Percentiles rank a stretch among this genome's conserved stretches.
Conservation (phyloP, 805 yeast genomes). For the Ogataea thermomethanolica region DNA sequence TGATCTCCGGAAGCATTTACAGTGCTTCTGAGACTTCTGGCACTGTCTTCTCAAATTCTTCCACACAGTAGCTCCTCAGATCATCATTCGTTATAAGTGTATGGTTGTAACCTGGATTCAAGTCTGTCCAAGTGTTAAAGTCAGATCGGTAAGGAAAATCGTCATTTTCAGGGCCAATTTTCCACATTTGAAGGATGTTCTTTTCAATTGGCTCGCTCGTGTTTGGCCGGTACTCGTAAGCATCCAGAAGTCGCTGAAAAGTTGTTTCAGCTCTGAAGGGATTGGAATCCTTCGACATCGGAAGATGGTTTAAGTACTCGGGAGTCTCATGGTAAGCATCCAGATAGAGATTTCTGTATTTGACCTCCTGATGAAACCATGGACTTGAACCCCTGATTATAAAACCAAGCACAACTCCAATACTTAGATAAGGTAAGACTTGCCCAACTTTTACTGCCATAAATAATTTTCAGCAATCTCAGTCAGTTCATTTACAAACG, state of each 20-base stretch:
- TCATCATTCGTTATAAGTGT: slow-evolving; percentile 11
- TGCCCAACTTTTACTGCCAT: no score
- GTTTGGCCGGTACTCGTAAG: slow-evolving; percentile 8
- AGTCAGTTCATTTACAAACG: no score
- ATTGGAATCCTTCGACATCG: slow-evolving; percentile 12
- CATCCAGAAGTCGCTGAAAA: slow-evolving; percentile 7
- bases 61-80: slow-evolving; percentile 5
- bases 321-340: slow-evolving; percentile 8
- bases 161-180: slow-evolving; percentile 9
- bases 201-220: slow-evolving; percentile 14
- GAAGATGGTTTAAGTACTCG: slow-evolving; percentile 8
- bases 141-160: slow-evolving; percentile 14
- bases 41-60: slow-evolving; percentile 20
- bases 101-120: slow-evolving; percentile 20
- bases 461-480: no score
- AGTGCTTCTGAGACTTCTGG: slow-evolving; percentile 48
- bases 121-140: slow-evolving; percentile 10
- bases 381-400: no score
- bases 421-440: no score
- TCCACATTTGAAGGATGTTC: slow-evolving; percentile 24
- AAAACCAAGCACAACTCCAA: no score
- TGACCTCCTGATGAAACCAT: slow-evolving; percentile 2
- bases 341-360: slow-evolving; percentile 3
- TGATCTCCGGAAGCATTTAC: slow-evolving; percentile 45
- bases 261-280: slow-evolving; percentile 15